Evolutionary conservation across 371 early-diverging fungal species (phyloP).

Genomic region (Zancudomyces culisetae): DNA sequence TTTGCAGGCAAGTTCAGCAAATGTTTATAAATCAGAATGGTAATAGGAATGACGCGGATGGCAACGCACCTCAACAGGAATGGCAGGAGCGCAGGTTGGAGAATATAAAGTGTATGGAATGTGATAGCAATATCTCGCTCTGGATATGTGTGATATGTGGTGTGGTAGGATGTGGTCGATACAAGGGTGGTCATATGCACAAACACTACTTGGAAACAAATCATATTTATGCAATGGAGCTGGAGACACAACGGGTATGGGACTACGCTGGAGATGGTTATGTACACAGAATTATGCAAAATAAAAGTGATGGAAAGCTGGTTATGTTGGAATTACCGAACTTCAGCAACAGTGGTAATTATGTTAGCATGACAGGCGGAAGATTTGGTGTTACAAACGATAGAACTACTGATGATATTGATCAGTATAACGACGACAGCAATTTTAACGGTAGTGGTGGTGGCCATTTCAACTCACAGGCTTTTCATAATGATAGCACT

Average conservation of each 20-base stretch:
- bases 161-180: constrained; percentile 62
- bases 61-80: neutral
- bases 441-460: no score
- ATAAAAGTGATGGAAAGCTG: constrained; percentile 69
- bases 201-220: constrained; percentile 57
- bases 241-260: constrained; percentile 91
- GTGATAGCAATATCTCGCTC: constrained; percentile 47
- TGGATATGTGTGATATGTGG: constrained; percentile 95
- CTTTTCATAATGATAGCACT: no score
- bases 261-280: constrained; percentile 91
- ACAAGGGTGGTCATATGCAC: constrained; percentile 68
- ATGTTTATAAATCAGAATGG: constrained; percentile 10
- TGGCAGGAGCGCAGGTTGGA: neutral
- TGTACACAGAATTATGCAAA: constrained; percentile 82
- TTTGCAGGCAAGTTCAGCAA: constrained; percentile 56
- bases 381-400: no score
- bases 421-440: no score
- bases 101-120: constrained; percentile 36
- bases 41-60: neutral
- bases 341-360: neutral
- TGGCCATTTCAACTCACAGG: no score
- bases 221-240: constrained; percentile 74
- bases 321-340: constrained; percentile 60
- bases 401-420: no score
- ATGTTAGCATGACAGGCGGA: no score